Base-by-base conservation (phyloP, 768 basidiomycete species). In the Trametopsis cervina region DNA sequence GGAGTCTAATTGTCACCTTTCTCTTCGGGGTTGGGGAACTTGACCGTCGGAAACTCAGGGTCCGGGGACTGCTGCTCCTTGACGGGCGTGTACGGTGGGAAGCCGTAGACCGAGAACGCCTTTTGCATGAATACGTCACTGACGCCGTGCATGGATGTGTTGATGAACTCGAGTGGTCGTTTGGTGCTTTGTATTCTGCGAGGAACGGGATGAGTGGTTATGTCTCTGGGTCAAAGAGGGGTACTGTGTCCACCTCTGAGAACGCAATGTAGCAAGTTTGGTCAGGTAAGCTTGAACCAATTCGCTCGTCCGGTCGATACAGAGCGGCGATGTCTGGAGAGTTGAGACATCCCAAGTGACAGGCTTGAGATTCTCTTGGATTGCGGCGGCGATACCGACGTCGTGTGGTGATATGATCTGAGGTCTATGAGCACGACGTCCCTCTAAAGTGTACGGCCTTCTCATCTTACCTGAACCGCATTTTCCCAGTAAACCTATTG, bases 61-160 rank as follows among this genome's bases (percentile, higher is more conserved):
- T 94, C 84, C 2, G 92, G 87, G 2, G 68, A 47, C 52, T 76
- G 74, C 63, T 94, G 91, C 53, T 80, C 74, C 43, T 61, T 57
- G 10, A 91, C 85, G 1, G 81, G 74, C 9, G 74, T 69, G 60
- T 76, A 83, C 1, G 76, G 71, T 15, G 70, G 57, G 50, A 89
- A 80, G 4, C 81, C 81, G 49, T 78, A 81, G 2, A 65, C 51
- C 33, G 69, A 64, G 50, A 93, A 85, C 0, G 79, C 83, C 42
- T 69, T 62, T 6, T 63, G 64, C 35, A 80, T 71, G 55, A 85
- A 84, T 4, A 69, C 64, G 61, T 91, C 75, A 54, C 89, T 81
- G 45, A 94, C 91, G 0, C 91, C 91, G 56, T 94, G 91, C 85
- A 94, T 83, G 0, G 90, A 85, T 0, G 92, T 94, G 59, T 90